Evolutionary conservation across 2,329 filamentous ascomycete species (phyloP).

Genomic region (Fusarium sp.): DNA sequence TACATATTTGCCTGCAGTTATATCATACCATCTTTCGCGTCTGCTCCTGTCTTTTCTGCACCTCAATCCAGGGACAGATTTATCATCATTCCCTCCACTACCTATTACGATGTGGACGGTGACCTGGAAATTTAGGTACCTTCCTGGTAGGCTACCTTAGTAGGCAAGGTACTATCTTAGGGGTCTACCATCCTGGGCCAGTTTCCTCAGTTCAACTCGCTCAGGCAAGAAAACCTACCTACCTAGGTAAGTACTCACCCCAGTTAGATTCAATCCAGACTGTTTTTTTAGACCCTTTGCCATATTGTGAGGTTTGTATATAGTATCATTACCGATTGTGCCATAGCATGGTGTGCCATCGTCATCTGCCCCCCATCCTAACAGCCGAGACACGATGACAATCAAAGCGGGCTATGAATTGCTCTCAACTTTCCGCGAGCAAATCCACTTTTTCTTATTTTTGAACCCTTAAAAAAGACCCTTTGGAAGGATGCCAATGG

Average conservation of each 20-base stretch:
- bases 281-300: neutral
- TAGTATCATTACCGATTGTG: slow-evolving; percentile 1
- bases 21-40: neutral
- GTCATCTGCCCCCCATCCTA: slow-evolving; percentile 32
- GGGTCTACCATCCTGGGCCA: neutral
- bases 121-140: neutral
- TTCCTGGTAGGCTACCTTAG: neutral
- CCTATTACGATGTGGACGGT: neutral
- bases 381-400: slow-evolving; percentile 6
- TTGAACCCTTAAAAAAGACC: slow-evolving; percentile 15
- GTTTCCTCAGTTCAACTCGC: neutral
- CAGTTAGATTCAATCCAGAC: neutral
- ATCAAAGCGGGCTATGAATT: neutral
- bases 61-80: neutral
- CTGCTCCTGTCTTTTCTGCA: neutral
- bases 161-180: neutral
- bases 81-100: neutral
- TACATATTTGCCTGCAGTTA: neutral
- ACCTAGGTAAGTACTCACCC: neutral
- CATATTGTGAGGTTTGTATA: neutral
- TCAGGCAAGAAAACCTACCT: neutral
- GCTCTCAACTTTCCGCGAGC: slow-evolving; percentile 1
- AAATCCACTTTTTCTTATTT: slow-evolving; percentile 23
- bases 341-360: slow-evolving; percentile 18
- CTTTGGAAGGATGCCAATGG: neutral